These are phyloP conservation scores for Thelonectria discophora DNA, from an alignment of 2,329 filamentous ascomycete genomes.

Conservation along the genomic window DNA sequence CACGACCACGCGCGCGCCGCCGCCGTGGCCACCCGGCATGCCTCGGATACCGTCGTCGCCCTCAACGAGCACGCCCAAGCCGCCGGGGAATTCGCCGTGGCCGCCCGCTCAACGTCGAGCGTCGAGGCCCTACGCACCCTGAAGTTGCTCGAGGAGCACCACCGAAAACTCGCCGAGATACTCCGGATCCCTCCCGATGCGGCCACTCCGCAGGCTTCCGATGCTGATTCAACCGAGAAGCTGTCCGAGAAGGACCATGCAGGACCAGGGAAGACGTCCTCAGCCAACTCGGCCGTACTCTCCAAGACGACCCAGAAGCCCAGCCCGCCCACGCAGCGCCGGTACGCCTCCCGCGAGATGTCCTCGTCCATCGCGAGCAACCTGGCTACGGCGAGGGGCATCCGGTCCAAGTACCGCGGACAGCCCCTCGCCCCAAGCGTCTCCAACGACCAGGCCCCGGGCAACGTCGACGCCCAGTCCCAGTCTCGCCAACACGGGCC, in stretches of 20 bases:
- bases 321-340: constrained; percentile 53
- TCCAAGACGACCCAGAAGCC: constrained; percentile 42
- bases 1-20: constrained; percentile 90
- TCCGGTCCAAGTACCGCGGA: constrained; percentile 70
- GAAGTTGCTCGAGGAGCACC: constrained; percentile 85
- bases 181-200: constrained; percentile 72
- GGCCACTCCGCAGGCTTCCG: constrained; percentile 46
- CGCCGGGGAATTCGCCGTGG: constrained; percentile 86
- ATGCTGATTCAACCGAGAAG: constrained; percentile 44
- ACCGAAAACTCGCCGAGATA: constrained; percentile 82
- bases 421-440: constrained; percentile 77
- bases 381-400: constrained; percentile 84
- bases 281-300: constrained; percentile 31
- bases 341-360: constrained; percentile 71
- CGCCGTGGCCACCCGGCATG: constrained; percentile 79
- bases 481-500: constrained; percentile 61
- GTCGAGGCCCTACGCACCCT: constrained; percentile 83
- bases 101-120: constrained; percentile 74
- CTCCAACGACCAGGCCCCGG: constrained; percentile 77
- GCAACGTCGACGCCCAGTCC: constrained; percentile 69
- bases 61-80: constrained; percentile 89
- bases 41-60: constrained; percentile 79
- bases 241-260: constrained; percentile 39
- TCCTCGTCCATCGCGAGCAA: constrained; percentile 89
- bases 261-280: constrained; percentile 31